phyloP scores from a whole-genome alignment of 441 rosid species.

The Adansonia gregorii region DNA sequence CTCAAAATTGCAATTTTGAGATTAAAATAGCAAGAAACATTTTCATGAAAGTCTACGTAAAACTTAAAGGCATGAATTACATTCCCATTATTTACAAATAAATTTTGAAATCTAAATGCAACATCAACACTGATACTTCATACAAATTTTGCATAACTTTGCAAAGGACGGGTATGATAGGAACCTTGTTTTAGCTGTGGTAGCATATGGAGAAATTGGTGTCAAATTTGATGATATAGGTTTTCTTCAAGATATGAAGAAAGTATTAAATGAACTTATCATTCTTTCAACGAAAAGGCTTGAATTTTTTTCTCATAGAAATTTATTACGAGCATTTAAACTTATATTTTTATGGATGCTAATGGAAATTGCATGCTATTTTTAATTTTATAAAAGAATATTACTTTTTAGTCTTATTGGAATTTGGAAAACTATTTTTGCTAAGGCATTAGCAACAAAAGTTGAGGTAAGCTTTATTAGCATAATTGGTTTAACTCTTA shows the following conservation, averaged over 20 bases:
- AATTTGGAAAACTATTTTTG: slow-evolving; percentile 95
- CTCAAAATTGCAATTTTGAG: slow-evolving; percentile 79
- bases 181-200: slow-evolving; percentile 89
- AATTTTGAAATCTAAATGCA: slow-evolving; percentile 13
- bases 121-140: slow-evolving; percentile 25
- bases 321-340: slow-evolving; percentile 74
- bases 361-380: slow-evolving; percentile 19
- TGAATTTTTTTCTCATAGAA: slow-evolving; percentile 85
- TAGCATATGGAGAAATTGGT: slow-evolving; percentile 92
- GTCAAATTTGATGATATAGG: slow-evolving; percentile 91
- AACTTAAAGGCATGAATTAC: slow-evolving; percentile 72
- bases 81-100: neutral
- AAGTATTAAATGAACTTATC: slow-evolving; percentile 89
- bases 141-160: slow-evolving; percentile 56
- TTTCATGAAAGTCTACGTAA: slow-evolving; percentile 60
- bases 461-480: slow-evolving; percentile 96
- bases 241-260: slow-evolving; percentile 94
- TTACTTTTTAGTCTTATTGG: slow-evolving; percentile 99
- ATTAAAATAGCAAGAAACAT: slow-evolving; percentile 73
- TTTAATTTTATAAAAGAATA: slow-evolving; percentile 96
- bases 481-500: slow-evolving; percentile 93
- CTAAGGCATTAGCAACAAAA: slow-evolving; percentile 97
- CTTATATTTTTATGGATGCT: slow-evolving; percentile 18
- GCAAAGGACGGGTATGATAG: slow-evolving; percentile 86
- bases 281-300: slow-evolving; percentile 99